Evolutionary conservation across 805 yeast genomes (phyloP).

Genomic region (Candida hungchunana): DNA sequence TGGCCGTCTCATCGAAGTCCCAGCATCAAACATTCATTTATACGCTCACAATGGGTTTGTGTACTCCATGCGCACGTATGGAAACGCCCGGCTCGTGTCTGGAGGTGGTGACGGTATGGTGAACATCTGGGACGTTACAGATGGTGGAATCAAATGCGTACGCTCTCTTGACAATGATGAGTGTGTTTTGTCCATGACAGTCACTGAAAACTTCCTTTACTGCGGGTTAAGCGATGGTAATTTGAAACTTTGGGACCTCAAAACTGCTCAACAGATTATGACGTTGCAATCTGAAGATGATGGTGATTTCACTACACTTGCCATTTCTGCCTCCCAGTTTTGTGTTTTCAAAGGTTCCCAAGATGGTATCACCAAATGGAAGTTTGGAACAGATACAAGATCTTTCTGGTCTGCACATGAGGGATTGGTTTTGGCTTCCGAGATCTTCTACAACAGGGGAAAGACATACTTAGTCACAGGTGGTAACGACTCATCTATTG

Average conservation of each 20-base stretch:
- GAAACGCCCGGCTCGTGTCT: conserved; percentile 43
- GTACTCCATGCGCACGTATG: conserved; percentile 48
- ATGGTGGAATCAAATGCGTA: conserved; percentile 21
- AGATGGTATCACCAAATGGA: conserved; percentile 47
- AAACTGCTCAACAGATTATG: conserved; percentile 66
- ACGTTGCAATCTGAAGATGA: conserved; percentile 34
- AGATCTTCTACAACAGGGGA: conserved; percentile 37
- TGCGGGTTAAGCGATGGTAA: conserved; percentile 77
- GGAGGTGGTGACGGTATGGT: conserved; percentile 92
- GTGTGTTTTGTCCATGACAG: conserved; percentile 65
- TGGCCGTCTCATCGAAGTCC: conserved; percentile 56
- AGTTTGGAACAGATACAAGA: conserved; percentile 40
- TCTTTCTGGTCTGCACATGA: conserved; percentile 49
- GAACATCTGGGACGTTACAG: conserved; percentile 66
- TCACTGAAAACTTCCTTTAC: conserved; percentile 65
- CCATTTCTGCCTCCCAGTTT: conserved; percentile 52
- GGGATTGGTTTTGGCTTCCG: conserved; percentile 56
- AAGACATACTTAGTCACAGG: conserved; percentile 57
- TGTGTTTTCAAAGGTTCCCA: conserved; percentile 58
- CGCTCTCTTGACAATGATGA: conserved; percentile 57
- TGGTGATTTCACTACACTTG: conserved; percentile 46
- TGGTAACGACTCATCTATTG: conserved; percentile 62
- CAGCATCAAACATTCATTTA: conserved; percentile 56
- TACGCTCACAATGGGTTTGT: conserved; percentile 94
- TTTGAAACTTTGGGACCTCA: conserved; percentile 82